Evolutionary conservation across 495 filamentous ascomycete genomes (phyloP), one percentile per base, ranked within the genome.

Genomic region (Aspergillus hancockii): DNA sequence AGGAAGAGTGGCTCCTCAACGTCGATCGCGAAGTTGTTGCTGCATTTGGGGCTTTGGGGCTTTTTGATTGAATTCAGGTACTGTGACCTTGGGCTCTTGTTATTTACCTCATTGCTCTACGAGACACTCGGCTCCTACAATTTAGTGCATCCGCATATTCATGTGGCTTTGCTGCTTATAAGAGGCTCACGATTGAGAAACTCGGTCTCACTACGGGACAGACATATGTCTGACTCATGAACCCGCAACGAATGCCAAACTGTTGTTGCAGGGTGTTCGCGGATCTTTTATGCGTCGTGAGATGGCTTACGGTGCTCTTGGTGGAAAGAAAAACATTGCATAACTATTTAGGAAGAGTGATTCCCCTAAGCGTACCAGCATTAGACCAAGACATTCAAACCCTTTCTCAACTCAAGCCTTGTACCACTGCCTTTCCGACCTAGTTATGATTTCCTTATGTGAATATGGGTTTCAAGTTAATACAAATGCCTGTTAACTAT

Each of bases 11-110:
- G 88, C 71, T 90, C n/a, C 80, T 80, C n/a, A 91, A 95, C 76
- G 91, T 97, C 34, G 94, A 98, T 74, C 76, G 79, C 43, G 87
- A 95, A 43, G 90, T 98, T 3, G 62, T 96, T 54, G 67, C 67
- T 18, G 85, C 80, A 1, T 98, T 96, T 72, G 75, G 71, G 31
- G 79, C 77, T 28, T 65, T 87, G 66, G 79, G 79, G 7, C 55
- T 85, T 50, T 79, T 21, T 80, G 30, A 58, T 49, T 5, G 21
- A 51, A 2, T 19, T 40, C 2, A 12, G 16, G 45, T 9, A 19
- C 18, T 14, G 21, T 28, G 3, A 30, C 18, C 13, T 19, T 55
- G 34, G 38, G 23, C 34, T 41, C 8, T 23, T 23, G 9, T 16
- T 25, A 13, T 34, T n/a, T 52, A 50, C 47, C 49, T 31, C 9